Percentiles rank a stretch among this genome's conserved stretches.
phyloP scores from a whole-genome alignment of 1,284 basidiomycete species.

The Moesziomyces globuligerus region DNA sequence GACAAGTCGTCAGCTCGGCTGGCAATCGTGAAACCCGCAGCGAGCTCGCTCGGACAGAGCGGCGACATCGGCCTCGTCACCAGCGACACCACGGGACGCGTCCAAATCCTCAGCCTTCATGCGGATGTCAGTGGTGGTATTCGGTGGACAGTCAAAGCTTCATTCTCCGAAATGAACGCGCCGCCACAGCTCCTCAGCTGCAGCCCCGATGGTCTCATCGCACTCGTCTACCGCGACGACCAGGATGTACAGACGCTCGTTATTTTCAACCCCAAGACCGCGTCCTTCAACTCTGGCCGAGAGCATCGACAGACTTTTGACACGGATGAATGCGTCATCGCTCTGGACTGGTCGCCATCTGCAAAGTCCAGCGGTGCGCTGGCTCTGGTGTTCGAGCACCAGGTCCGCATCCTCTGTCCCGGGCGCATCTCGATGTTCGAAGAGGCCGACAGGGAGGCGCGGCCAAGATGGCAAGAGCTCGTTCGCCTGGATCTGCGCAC shows the following conservation, averaged over 20 bases:
- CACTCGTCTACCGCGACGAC: constrained; percentile 9
- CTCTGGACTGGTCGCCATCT: constrained; percentile 43
- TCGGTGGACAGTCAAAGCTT: constrained; percentile 5
- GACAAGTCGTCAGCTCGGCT: constrained; percentile 1
- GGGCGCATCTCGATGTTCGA: constrained; percentile 6
- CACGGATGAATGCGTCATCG: constrained; percentile 8
- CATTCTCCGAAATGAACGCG: constrained; percentile 3
- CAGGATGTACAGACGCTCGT: constrained; percentile 61
- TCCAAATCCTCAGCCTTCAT: constrained; percentile 8
- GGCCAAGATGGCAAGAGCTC: constrained; percentile 17
- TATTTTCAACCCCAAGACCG: constrained; percentile 92
- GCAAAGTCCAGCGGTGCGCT: constrained; percentile 13
- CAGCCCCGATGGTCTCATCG: constrained; percentile 19
- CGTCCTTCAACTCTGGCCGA: constrained; percentile 86
- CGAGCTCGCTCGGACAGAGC: not conserved
- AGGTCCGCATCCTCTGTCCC: constrained; percentile 29
- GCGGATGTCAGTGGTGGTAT: not conserved
- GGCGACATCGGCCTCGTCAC: constrained; percentile 11
- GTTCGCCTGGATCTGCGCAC: constrained; percentile 19
- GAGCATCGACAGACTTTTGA: constrained; percentile 31
- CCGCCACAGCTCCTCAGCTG: constrained; percentile 1
- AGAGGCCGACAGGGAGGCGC: too few species aligned
- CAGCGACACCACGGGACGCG: constrained; percentile 4
- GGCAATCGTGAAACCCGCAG: constrained; percentile 2
- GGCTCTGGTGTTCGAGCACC: constrained; percentile 31